Conservation (phyloP, 2,329 filamentous ascomycete species). For the Decorospora gaudefroyi region DNA sequence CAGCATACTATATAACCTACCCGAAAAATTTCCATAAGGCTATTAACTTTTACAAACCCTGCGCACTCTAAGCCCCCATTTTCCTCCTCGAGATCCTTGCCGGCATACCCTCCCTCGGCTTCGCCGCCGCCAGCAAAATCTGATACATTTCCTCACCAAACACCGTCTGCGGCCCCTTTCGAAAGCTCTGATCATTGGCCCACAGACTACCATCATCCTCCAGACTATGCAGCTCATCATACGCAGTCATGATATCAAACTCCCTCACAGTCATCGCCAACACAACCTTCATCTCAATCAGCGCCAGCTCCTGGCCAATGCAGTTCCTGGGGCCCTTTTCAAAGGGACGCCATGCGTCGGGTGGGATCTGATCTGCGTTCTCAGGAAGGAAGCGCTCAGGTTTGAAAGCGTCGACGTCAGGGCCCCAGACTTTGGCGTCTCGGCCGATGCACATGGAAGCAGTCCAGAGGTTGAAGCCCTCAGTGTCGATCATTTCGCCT, state of each 20-base stretch:
- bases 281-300: slow-evolving; percentile 58
- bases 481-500: too few species aligned
- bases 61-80: background rate
- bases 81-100: slow-evolving; percentile 24
- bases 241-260: slow-evolving; percentile 30
- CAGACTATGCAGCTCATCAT: slow-evolving; percentile 19
- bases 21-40: background rate
- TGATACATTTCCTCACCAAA: slow-evolving; percentile 36
- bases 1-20: background rate
- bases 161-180: slow-evolving; percentile 21
- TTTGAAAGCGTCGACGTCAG: slow-evolving; percentile 37
- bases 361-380: slow-evolving; percentile 37
- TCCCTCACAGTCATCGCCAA: slow-evolving; percentile 20
- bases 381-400: slow-evolving; percentile 50
- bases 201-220: slow-evolving; percentile 26
- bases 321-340: slow-evolving; percentile 61
- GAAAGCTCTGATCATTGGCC: slow-evolving; percentile 20
- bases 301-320: slow-evolving; percentile 62
- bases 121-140: slow-evolving; percentile 33
- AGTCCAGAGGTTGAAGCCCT: too few species aligned
- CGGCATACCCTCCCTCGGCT: slow-evolving; percentile 35
- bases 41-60: background rate
- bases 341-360: slow-evolving; percentile 60
- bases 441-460: too few species aligned
- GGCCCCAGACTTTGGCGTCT: slow-evolving; percentile 41